Percentiles rank a stretch among this genome's conserved stretches.
phyloP scores from a whole-genome alignment of 805 yeast genomes.

The Pichia sporocuriosa region DNA sequence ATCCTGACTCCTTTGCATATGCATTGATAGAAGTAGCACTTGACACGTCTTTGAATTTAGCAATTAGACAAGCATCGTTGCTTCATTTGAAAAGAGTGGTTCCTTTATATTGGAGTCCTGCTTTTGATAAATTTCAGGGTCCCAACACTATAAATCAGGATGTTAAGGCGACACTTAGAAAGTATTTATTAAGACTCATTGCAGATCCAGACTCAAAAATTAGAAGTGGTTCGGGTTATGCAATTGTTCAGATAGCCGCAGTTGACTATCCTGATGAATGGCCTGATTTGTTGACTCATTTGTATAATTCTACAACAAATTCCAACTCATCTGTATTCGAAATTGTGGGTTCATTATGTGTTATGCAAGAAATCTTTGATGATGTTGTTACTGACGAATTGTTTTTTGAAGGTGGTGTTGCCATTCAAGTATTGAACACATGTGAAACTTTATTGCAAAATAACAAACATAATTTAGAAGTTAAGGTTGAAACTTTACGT shows the following conservation, averaged over 20 bases:
- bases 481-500: constrained; percentile 42
- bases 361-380: constrained; percentile 72
- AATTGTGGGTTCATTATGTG: constrained; percentile 49
- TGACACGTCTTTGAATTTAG: constrained; percentile 23
- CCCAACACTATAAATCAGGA: constrained; percentile 43
- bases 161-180: constrained; percentile 46
- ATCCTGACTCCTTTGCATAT: constrained; percentile 44
- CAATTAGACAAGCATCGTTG: constrained; percentile 55
- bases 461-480: constrained; percentile 22
- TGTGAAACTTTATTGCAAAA: constrained; percentile 37
- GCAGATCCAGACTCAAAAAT: constrained; percentile 49
- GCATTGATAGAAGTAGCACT: constrained; percentile 39
- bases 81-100: constrained; percentile 62
- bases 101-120: constrained; percentile 76
- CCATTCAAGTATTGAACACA: constrained; percentile 45
- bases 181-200: constrained; percentile 42
- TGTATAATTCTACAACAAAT: constrained; percentile 38
- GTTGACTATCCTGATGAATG: constrained; percentile 95
- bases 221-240: constrained; percentile 60
- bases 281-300: constrained; percentile 57
- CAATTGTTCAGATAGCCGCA: constrained; percentile 76
- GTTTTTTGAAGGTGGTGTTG: constrained; percentile 72
- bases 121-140: constrained; percentile 67
- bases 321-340: constrained; percentile 28
- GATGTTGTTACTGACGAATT: constrained; percentile 83